A percentile compares a stretch with the other conserved stretches of the same genome.
These are phyloP conservation scores for Zygotorulaspora danielsina DNA, from an alignment of 805 yeast species.

Conservation along the genomic window DNA sequence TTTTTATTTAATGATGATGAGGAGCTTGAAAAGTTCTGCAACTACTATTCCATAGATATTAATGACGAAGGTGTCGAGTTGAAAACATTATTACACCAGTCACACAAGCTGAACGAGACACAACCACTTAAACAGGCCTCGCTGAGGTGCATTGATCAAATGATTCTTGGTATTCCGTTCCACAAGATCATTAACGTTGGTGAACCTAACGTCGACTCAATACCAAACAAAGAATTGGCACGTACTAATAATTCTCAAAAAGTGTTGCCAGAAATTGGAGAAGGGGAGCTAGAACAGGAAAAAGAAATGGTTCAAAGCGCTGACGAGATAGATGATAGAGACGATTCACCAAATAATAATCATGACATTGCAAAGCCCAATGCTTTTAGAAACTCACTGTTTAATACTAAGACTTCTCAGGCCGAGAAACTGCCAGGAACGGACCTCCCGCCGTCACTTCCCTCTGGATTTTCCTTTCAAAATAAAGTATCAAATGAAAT, in stretches of 20 bases:
- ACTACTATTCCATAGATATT: constrained; percentile 55
- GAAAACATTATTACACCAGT: constrained; percentile 38
- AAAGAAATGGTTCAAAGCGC: no score
- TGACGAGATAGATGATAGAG: no score
- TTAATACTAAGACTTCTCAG: no score
- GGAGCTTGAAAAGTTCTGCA: constrained; percentile 53
- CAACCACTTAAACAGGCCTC: constrained; percentile 47
- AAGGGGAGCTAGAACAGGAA: no score
- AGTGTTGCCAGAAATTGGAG: no score
- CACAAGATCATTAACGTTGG: constrained; percentile 42
- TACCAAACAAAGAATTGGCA: constrained; percentile 3
- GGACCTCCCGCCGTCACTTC: no score
- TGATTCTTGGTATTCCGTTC: constrained; percentile 31
- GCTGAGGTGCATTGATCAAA: constrained; percentile 41
- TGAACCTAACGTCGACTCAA: constrained; percentile 19
- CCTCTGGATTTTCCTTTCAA: no score
- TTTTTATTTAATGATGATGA: constrained; percentile 65
- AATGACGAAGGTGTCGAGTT: constrained; percentile 43
- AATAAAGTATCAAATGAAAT: no score
- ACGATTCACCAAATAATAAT: no score
- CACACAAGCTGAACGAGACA: constrained; percentile 36
- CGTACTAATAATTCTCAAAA: background rate
- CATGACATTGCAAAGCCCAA: no score
- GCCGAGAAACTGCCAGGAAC: no score
- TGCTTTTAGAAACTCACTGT: no score